Base-by-base conservation (phyloP, 2,329 filamentous ascomycete genomes). In the Cladophialophora carrionii region DNA sequence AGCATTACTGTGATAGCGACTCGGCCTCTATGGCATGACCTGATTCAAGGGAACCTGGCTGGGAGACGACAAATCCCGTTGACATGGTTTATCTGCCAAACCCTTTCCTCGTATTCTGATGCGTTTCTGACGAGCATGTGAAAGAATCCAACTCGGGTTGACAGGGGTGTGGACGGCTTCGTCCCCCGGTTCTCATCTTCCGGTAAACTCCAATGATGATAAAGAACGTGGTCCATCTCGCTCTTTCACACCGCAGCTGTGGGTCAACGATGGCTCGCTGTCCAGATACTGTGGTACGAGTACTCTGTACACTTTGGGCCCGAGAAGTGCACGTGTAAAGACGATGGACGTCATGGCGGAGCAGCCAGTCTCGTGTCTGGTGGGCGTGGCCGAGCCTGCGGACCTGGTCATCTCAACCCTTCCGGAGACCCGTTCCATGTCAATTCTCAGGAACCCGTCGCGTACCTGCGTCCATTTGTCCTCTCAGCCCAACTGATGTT, bases 401-500 rank as follows among this genome's bases (percentile, higher is more conserved):
- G 12, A 10, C 32, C 32, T 34, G 32, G 14, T 43, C 20, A 51
- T 29, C 20, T 52, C 46, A 41, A 41, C 31, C 34, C 22, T 37
- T 34, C 24, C 10, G 8, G 20, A 24, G 29, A 31, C 6, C 56
- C 4, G 22, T 43, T 17, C 54, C n/a, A 37, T 34, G 55, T 46
- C 51, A 61, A 60, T 51, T 63, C 57, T 57, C 67, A 69, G 67
- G 64, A 55, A 64, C 65, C 62, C 59, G 60, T 65, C 64, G 62
- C 67, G 67, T 69, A 69, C 67, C 67, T 69, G 67, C 67, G 64
- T 69, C 61, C 14, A n/a, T 43, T 43, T 17, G 37, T 43, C 17
- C 46, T 64, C 29, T 53, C 20, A n/a, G 37, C 64, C 59, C 60
- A 49, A 63, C 31, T 56, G 34, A 52, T 61, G 46, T 34, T 37